Evolutionary conservation across 2,329 filamentous ascomycete genomes (phyloP).

Genomic region (Septoria linicola): DNA sequence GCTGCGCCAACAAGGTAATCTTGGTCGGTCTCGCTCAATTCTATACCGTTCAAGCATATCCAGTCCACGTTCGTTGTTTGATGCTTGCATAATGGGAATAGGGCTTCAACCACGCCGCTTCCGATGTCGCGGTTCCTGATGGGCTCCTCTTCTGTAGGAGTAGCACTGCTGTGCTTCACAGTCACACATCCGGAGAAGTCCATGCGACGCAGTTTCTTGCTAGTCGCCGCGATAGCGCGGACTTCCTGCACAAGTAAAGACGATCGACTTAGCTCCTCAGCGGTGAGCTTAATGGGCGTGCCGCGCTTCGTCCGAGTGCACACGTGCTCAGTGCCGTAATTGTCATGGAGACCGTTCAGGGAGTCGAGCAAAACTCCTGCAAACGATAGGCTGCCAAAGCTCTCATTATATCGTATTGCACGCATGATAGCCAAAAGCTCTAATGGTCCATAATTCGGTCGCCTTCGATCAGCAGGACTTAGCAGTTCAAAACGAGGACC

Average conservation of each 20-base stretch:
- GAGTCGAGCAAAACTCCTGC: constrained; percentile 62
- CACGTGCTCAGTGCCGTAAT: constrained; percentile 61
- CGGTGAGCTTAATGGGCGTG: constrained; percentile 55
- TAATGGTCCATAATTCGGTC: constrained; percentile 56
- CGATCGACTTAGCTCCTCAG: constrained; percentile 54
- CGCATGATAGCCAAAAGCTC: constrained; percentile 71
- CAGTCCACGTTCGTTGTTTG: constrained; percentile 69
- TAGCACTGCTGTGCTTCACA: constrained; percentile 49
- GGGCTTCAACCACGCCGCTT: constrained; percentile 67
- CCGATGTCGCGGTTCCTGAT: constrained; percentile 56
- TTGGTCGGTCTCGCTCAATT: constrained; percentile 68
- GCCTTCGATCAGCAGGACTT: constrained; percentile 53
- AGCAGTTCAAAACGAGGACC: constrained; percentile 65
- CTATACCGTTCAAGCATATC: constrained; percentile 67
- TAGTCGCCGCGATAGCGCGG: constrained; percentile 65
- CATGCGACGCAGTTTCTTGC: constrained; percentile 60
- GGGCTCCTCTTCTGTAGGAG: constrained; percentile 43
- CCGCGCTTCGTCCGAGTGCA: constrained; percentile 58
- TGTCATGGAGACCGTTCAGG: constrained; percentile 62
- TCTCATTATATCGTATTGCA: constrained; percentile 68
- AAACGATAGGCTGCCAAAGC: constrained; percentile 67
- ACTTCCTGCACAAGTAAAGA: constrained; percentile 68
- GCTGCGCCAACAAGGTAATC: constrained; percentile 68
- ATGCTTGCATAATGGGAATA: constrained; percentile 66
- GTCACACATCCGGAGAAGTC: constrained; percentile 65